These are phyloP conservation scores for Curvularia verruculosa DNA, from an alignment of 2,329 filamentous ascomycete genomes.

Conservation along the genomic window DNA sequence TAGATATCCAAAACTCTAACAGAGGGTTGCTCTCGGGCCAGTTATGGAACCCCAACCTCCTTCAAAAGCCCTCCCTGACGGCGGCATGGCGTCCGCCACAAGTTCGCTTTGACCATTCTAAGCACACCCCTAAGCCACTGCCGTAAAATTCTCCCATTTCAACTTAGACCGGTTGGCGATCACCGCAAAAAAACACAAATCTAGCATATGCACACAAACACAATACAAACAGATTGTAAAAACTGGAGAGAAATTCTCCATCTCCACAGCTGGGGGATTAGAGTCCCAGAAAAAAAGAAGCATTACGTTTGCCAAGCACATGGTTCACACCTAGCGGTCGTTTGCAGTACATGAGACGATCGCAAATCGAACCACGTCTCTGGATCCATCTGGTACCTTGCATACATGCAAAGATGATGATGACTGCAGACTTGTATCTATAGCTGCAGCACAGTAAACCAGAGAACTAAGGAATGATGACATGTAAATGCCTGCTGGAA, in stretches of 20 bases:
- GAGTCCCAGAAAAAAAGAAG: conserved; percentile 4
- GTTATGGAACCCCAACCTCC: background rate
- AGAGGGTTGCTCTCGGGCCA: background rate
- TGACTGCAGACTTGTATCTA: background rate
- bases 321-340: conserved; percentile 7
- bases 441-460: background rate
- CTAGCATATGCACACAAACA: too few species aligned
- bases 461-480: background rate
- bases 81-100: background rate
- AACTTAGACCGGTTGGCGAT: background rate
- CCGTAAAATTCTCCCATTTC: background rate
- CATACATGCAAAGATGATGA: background rate
- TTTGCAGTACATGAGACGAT: background rate
- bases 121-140: background rate
- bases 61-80: background rate
- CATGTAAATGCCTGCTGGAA: background rate
- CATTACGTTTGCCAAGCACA: conserved; percentile 5
- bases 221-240: background rate
- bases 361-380: background rate
- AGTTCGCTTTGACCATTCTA: background rate
- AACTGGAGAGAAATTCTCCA: background rate
- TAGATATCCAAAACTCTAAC: background rate
- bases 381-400: background rate
- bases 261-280: background rate
- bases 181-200: background rate